Percentiles rank a stretch among this genome's conserved stretches.
These are phyloP conservation scores for Albizia julibrissin DNA, from an alignment of 306 rosid species.

Conservation along the genomic window DNA sequence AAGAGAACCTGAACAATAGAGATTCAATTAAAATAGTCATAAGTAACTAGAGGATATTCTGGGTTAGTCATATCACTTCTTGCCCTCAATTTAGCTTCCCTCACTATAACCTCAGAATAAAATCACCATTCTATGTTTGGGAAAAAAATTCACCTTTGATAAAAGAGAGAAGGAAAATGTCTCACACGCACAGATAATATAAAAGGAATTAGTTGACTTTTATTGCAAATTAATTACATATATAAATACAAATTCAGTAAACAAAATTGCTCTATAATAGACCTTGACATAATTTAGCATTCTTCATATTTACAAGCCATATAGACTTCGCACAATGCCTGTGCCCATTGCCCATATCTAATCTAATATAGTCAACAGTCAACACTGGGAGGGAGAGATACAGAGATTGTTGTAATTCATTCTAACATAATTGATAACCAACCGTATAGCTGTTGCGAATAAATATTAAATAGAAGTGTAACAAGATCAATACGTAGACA, in stretches of 20 bases:
- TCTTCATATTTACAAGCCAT: background rate
- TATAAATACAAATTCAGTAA: background rate
- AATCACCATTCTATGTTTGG: background rate
- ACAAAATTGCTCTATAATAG: background rate
- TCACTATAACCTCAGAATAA: background rate
- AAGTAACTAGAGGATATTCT: too few relatives aligned
- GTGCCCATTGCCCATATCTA: background rate
- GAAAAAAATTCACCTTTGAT: too few relatives aligned
- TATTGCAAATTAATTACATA: background rate
- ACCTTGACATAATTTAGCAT: background rate
- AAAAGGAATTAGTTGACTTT: background rate
- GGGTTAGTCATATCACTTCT: background rate
- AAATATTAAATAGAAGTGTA: background rate
- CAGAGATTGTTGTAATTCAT: background rate
- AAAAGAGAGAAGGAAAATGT: too few relatives aligned
- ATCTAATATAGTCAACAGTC: background rate
- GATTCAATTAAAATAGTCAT: too few relatives aligned
- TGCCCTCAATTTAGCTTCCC: background rate
- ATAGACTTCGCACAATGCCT: background rate
- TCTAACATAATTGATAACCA: background rate
- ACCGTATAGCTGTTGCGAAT: background rate
- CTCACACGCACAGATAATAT: too few relatives aligned
- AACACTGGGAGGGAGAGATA: background rate
- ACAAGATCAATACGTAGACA: slow-evolving; percentile 21
- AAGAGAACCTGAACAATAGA: background rate